Evolutionary conservation across 352 stramenopile species (phyloP), one percentile per base, ranked within the genome.

Genomic region (Phytophthora tentaculata): DNA sequence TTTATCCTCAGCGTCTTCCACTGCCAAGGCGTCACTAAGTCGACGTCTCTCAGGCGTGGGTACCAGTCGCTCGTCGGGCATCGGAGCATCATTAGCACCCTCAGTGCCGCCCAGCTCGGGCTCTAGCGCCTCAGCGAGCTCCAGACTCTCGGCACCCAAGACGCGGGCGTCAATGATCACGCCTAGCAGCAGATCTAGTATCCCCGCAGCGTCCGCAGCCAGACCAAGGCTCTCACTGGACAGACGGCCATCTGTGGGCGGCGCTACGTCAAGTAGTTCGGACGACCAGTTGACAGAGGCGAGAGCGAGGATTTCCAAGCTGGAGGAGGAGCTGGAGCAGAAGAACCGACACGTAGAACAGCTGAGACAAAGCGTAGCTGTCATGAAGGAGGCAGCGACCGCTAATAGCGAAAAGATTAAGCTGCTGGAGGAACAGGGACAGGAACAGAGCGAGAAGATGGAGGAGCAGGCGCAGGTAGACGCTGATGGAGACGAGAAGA

Each of bases 271-370:
- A 1, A 24, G 35, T 8, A 54, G n/a, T 20, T n/a, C 64, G 7
- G 77, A 88, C 19, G 80, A 91, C 12, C 73, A 90, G 43, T 67
- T 91, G 22, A 60, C 72, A 1, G 78, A 91, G 24, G 81, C 83
- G 1, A 77, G 76, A 53, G 65, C 76, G 5, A 71, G 57, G 23
- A 89, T 91, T 44, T 65, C 73, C 5, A 88, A 81, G 56, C 69
- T 93, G 28, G 83, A 93, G 60, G 76, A 88, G 48, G 81, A 90
- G 43, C 61, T 93, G 52, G 83, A 93, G 39, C 79, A 93, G 62
- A 86, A 87, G 56, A 88, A 87, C 51, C 68, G 81, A 14, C 73
- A 85, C 24, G 77, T 91, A 3, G 80, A 91, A 59, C 84, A 92
- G 64, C 55, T 91, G 39, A 86, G 86, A 51, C 84, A 92, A 49